Evolutionary conservation across 371 early-diverging fungal species (phyloP).

Genomic region (Capillidium heterosporum): DNA sequence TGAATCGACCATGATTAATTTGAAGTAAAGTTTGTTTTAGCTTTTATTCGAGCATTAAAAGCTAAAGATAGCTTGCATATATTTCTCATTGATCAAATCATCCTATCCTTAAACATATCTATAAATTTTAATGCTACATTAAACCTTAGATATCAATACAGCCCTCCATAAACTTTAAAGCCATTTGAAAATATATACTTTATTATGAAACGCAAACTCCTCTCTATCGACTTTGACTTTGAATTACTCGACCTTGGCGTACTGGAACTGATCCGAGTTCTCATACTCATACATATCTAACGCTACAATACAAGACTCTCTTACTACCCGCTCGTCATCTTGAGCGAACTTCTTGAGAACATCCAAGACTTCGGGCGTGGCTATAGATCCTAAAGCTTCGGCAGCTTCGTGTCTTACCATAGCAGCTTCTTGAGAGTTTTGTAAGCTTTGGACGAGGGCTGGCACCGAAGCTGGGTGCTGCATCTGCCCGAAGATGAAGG

Average conservation of each 20-base stretch:
- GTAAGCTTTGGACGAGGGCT: conserved; percentile 55
- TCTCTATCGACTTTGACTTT: too few relatives aligned
- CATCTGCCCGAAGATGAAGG: conserved; percentile 98
- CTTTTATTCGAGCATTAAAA: too few relatives aligned
- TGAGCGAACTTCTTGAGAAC: conserved; percentile 50
- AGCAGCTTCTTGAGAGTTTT: conserved; percentile 55
- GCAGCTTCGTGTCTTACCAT: conserved; percentile 99
- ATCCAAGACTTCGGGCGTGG: conserved; percentile 70
- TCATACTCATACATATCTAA: conserved; percentile 95
- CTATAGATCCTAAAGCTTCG: conserved; percentile 98
- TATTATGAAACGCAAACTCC: too few relatives aligned
- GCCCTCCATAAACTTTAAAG: too few relatives aligned
- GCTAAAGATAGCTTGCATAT: too few relatives aligned
- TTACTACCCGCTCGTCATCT: conserved; percentile 75
- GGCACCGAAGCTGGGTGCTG: conserved; percentile 82
- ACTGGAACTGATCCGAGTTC: conserved; percentile 51
- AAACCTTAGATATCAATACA: too few relatives aligned
- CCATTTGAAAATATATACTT: too few relatives aligned
- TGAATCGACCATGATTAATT: too few relatives aligned
- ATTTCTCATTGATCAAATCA: too few relatives aligned
- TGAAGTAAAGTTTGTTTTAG: too few relatives aligned
- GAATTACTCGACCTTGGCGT: conserved; percentile 18
- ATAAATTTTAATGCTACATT: too few relatives aligned
- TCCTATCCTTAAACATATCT: too few relatives aligned
- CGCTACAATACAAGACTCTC: conserved; percentile 93